Evolutionary conservation across 371 early-diverging fungal genomes (phyloP).

Genomic region (Mucor saturninus): DNA sequence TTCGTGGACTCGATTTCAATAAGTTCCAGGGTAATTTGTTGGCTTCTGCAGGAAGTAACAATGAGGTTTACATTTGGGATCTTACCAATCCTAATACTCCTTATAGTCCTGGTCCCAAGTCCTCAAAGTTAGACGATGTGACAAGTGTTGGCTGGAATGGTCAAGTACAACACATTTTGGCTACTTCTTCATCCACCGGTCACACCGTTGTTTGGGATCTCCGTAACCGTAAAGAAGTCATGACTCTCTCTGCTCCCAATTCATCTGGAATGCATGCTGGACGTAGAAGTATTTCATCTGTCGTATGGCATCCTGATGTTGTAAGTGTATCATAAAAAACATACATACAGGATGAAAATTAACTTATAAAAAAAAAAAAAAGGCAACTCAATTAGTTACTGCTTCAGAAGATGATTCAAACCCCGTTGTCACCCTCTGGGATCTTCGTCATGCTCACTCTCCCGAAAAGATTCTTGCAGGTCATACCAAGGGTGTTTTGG

Average conservation of each 20-base stretch:
- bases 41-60: constrained; percentile 90
- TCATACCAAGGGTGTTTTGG: constrained; percentile 87
- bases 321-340: constrained; percentile 48
- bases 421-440: constrained; percentile 90
- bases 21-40: constrained; percentile 84
- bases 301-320: constrained; percentile 94
- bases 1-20: constrained; percentile 92
- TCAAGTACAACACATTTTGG: constrained; percentile 92
- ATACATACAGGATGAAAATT: too few relatives aligned
- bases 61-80: constrained; percentile 96
- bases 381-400: constrained; percentile 31
- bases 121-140: constrained; percentile 85
- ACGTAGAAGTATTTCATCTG: constrained; percentile 79
- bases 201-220: constrained; percentile 96
- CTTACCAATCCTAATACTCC: constrained; percentile 83
- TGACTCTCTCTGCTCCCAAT: constrained; percentile 72
- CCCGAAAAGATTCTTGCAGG: constrained; percentile 81
- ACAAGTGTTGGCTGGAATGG: constrained; percentile 93
- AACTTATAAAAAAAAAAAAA: not conserved
- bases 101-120: constrained; percentile 86
- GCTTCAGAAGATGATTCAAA: constrained; percentile 89
- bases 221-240: constrained; percentile 84
- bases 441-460: constrained; percentile 90
- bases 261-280: constrained; percentile 50
- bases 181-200: constrained; percentile 90